These are phyloP conservation scores for Aspergillus wentii DNA, from an alignment of 495 filamentous ascomycete genomes.

Conservation along the genomic window DNA sequence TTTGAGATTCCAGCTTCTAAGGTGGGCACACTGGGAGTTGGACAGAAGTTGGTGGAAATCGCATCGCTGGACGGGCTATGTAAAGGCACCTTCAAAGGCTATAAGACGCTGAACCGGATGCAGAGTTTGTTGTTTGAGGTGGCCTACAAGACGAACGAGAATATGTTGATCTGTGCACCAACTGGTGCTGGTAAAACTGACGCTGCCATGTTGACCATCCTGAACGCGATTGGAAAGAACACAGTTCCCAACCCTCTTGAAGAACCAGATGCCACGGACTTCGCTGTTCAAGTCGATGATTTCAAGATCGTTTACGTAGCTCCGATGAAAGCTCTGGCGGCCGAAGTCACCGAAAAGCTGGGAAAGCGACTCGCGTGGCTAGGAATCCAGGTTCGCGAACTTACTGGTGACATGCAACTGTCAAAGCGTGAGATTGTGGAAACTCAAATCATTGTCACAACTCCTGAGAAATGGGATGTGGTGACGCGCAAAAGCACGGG, in stretches of 20 bases:
- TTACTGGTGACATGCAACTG: conserved; percentile 97
- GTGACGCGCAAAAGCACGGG: conserved; percentile 95
- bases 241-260: conserved; percentile 71
- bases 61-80: conserved; percentile 85
- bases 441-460: conserved; percentile 98
- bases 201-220: conserved; percentile 91
- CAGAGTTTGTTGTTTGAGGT: conserved; percentile 95
- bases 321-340: conserved; percentile 95
- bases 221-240: conserved; percentile 86
- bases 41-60: conserved; percentile 72
- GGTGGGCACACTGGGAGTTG: conserved; percentile 65
- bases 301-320: conserved; percentile 99
- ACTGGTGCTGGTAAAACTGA: conserved; percentile 99
- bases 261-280: conserved; percentile 66
- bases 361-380: conserved; percentile 93
- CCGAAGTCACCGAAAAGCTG: conserved; percentile 93
- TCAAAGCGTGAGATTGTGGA: conserved; percentile 93
- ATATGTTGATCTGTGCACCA: conserved; percentile 97
- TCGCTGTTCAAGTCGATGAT: conserved; percentile 71
- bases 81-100: conserved; percentile 86
- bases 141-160: conserved; percentile 92
- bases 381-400: conserved; percentile 80
- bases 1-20: conserved; percentile 77
- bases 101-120: conserved; percentile 93
- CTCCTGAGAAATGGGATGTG: conserved; percentile 99